Percentiles rank a stretch among this genome's conserved stretches.
Conservation (phyloP, 1,284 basidiomycete species). For the Trametes polyzona region DNA sequence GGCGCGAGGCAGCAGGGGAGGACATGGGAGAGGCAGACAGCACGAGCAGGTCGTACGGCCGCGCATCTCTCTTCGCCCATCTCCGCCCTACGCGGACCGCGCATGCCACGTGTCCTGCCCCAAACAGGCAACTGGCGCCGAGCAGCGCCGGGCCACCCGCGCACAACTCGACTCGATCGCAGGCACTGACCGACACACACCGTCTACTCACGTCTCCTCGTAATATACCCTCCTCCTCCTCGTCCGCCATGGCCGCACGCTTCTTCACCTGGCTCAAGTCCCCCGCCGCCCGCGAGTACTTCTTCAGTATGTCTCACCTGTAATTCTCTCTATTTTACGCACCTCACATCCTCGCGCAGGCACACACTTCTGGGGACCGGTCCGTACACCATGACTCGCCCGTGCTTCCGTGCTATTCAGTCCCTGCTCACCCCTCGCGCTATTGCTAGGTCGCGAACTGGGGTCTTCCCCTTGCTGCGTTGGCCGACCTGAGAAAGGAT, state of each 20-base stretch:
- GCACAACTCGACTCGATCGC: constrained; percentile 1
- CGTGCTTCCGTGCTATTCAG: not conserved
- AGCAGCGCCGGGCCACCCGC: constrained; percentile 1
- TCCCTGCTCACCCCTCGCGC: constrained; percentile 15
- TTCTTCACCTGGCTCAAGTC: constrained; percentile 88
- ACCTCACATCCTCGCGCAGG: constrained; percentile 49
- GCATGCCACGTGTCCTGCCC: constrained; percentile 1
- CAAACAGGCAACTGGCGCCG: constrained; percentile 4
- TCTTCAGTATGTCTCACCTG: constrained; percentile 76
- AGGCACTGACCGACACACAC: not conserved
- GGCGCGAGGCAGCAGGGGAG: not conserved
- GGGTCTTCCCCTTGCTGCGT: constrained; percentile 91
- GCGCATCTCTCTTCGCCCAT: no score
- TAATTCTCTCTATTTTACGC: not conserved
- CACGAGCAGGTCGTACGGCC: not conserved
- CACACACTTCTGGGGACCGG: constrained; percentile 96
- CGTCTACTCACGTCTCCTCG: constrained; percentile 1
- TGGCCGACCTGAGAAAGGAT: constrained; percentile 89
- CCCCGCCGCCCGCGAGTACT: constrained; percentile 89
- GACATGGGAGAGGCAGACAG: not conserved
- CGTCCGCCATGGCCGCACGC: constrained; percentile 68
- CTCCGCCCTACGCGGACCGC: constrained; percentile 1
- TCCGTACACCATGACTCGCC: constrained; percentile 43
- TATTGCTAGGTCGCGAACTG: constrained; percentile 86
- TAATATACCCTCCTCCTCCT: constrained; percentile 15